Base-by-base conservation (phyloP, 331 rosid genomes). In the Erythrophleum ivorense region DNA sequence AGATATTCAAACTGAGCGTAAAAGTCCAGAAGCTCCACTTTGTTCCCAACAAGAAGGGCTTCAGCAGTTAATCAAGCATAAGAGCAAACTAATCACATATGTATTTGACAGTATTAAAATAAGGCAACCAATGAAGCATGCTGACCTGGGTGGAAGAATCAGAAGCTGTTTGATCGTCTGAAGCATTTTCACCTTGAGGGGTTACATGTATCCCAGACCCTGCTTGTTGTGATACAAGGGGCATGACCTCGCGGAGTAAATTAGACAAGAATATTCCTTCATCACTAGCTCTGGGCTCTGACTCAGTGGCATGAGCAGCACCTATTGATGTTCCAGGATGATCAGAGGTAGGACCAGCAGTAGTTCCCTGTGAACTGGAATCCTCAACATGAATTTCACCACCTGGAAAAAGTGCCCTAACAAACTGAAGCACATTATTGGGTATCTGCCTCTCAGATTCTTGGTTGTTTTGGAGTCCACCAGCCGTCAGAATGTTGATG, bases 351-450 rank as follows among this genome's bases (percentile, higher is more conserved):
- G 90, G 67, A 54, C 70, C 88, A 50, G 79, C 62, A 76, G 85
- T 59, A 68, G 84, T 81, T 80, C 89, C 97, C 81, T 84, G 95
- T 55, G 78, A 54, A 87, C 86, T 88, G 68, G 90, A 86, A 79
- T 88, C 97, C 77, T 94, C 99, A 24, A 90, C 87, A 14, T 88
- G 94, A 86, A 96, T 79, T 90, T 96, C 99, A 82, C 97, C 99
- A 82, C 89, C 90, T 46, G 99, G 99, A 81, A 92, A 91, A 77
- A 90, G 91, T 73, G 88, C 72, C 88, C 95, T 84, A 57, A 94
- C 67, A 66, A 90, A 82, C 80, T 94, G 92, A 76, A 91, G 83
- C 19, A 91, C 89, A 79, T 76, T 80, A 78, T 82, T 83, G 7
- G 97, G 98, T 43, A 91, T 64, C 86, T 94, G 93, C 77, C 97